A percentile compares a stretch with the other conserved stretches of the same genome.
Evolutionary conservation across 306 rosid genomes (phyloP).

Genomic region (Casuarina glauca): DNA sequence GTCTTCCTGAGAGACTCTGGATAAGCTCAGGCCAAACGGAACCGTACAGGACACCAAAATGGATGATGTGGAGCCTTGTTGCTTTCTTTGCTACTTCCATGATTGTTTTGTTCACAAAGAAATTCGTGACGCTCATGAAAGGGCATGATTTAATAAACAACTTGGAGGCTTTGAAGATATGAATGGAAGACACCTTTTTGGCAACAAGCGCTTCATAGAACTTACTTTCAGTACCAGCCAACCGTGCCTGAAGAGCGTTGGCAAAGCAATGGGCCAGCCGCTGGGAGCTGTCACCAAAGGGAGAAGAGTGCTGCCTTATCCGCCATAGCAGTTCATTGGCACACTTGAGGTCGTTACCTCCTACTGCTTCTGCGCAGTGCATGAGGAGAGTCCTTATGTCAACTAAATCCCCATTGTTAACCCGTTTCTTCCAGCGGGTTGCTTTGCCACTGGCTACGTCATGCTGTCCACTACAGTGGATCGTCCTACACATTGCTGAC

Average conservation of each 20-base stretch:
- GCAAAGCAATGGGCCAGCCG: conserved; percentile 73
- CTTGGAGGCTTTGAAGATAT: conserved; percentile 56
- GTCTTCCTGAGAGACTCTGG: too few species aligned
- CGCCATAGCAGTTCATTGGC: conserved; percentile 55
- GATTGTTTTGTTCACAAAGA: conserved; percentile 43
- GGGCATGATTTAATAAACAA: conserved; percentile 48
- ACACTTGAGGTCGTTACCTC: conserved; percentile 52
- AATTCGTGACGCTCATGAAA: conserved; percentile 51
- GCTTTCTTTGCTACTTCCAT: conserved; percentile 34
- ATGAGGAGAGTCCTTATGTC: conserved; percentile 64
- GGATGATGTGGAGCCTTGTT: too few species aligned
- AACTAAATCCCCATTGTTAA: conserved; percentile 23
- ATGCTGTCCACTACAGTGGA: too few species aligned
- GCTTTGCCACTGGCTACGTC: too few species aligned
- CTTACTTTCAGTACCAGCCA: conserved; percentile 39
- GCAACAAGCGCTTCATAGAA: conserved; percentile 3
- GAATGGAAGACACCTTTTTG: conserved; percentile 36
- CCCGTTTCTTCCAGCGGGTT: conserved; percentile 28
- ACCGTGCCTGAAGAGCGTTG: conserved; percentile 55
- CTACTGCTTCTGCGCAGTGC: conserved; percentile 76
- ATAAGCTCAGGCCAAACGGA: too few species aligned
- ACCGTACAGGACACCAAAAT: too few species aligned
- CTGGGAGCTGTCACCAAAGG: conserved; percentile 59
- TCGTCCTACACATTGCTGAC: conserved; percentile 13
- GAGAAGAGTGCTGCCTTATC: conserved; percentile 66